These are phyloP conservation scores for Smittium mucronatum DNA, from an alignment of 371 early-diverging fungal species.

Conservation along the genomic window DNA sequence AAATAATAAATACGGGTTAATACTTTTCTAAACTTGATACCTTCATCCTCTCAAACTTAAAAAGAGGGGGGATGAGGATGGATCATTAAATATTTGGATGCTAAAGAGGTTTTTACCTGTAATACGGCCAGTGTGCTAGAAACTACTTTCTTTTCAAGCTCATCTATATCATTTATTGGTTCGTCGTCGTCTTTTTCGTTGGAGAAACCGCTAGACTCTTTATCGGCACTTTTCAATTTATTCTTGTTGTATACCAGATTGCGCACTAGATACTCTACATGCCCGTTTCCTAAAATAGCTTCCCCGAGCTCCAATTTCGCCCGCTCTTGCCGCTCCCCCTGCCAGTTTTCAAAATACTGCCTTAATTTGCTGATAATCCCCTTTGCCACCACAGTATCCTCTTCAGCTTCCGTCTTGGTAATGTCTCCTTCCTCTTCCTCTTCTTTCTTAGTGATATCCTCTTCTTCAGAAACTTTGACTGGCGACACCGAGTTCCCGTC, in stretches of 20 bases:
- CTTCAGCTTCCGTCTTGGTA: background rate
- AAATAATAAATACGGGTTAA: background rate
- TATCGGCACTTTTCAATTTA: background rate
- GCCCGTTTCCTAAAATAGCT: background rate
- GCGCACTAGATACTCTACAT: background rate
- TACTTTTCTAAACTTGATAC: background rate
- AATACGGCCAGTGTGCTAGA: background rate
- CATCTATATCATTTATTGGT: background rate
- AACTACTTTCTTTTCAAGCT: too few species aligned
- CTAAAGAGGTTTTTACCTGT: background rate
- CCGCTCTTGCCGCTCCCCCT: background rate
- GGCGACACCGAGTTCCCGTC: too few species aligned
- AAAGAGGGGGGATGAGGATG: too few species aligned
- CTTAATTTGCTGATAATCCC: background rate
- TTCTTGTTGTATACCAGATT: background rate
- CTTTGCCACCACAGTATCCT: background rate
- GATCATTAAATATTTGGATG: too few species aligned
- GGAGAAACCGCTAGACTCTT: background rate
- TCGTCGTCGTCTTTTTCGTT: background rate
- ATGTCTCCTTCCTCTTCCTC: too few species aligned
- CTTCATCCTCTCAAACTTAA: too few species aligned
- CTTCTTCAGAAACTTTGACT: too few species aligned
- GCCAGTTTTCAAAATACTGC: slow-evolving; percentile 1
- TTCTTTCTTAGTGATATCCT: too few species aligned
- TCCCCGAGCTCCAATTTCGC: background rate